Conservation (phyloP, 805 yeast genomes). For the Candida sonorensis region DNA sequence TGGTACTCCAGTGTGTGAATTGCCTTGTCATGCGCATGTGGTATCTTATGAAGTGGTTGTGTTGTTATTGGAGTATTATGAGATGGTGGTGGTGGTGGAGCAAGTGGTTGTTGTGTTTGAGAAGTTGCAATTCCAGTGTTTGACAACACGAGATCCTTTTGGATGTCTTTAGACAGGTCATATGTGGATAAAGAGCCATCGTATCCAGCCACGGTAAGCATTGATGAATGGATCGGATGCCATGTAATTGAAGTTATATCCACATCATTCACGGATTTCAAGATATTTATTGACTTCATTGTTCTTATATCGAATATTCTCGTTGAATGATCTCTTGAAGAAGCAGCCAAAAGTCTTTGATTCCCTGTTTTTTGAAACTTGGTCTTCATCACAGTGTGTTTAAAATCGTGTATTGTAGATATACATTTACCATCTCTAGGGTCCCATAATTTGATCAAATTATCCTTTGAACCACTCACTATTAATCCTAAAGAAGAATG, state of each 20-base stretch:
- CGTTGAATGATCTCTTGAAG: slow-evolving; percentile 83
- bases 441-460: slow-evolving; percentile 91
- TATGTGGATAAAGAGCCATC: slow-evolving; percentile 85
- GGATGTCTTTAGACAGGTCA: slow-evolving; percentile 46
- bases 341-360: slow-evolving; percentile 75
- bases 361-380: slow-evolving; percentile 65
- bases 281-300: slow-evolving; percentile 67
- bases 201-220: slow-evolving; percentile 79
- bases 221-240: slow-evolving; percentile 83
- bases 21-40: slow-evolving; percentile 92
- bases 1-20: slow-evolving; percentile 87
- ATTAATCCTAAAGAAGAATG: slow-evolving; percentile 82
- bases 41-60: slow-evolving; percentile 69
- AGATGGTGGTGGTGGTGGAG: slow-evolving; percentile 24
- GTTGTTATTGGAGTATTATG: slow-evolving; percentile 6
- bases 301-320: slow-evolving; percentile 82
- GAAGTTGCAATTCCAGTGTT: too few relatives aligned
- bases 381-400: slow-evolving; percentile 86
- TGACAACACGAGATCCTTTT: slow-evolving; percentile 25
- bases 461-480: slow-evolving; percentile 93
- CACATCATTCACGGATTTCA: slow-evolving; percentile 66
- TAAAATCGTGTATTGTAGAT: slow-evolving; percentile 82
- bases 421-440: slow-evolving; percentile 75
- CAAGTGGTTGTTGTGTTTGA: slow-evolving; percentile 10
- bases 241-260: slow-evolving; percentile 84